Evolutionary conservation across 495 filamentous ascomycete species (phyloP).

Genomic region (Trichoderma asperelloides): DNA sequence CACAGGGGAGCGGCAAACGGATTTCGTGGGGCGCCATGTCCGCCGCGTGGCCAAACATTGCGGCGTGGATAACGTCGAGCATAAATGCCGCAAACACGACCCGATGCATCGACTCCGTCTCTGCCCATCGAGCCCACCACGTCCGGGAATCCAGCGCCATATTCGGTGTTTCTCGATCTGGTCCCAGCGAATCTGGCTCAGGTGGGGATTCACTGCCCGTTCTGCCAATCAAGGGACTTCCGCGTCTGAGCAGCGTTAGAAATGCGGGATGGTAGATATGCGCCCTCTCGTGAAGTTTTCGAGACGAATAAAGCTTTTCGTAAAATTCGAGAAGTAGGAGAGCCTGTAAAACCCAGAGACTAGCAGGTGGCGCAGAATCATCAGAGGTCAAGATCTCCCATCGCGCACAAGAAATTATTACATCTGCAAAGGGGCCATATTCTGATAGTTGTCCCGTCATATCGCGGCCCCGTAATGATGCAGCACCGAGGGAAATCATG

Average conservation of each 20-base stretch:
- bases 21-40: slow-evolving; percentile 97
- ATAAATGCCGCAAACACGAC: slow-evolving; percentile 94
- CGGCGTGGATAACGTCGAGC: slow-evolving; percentile 87
- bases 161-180: slow-evolving; percentile 37
- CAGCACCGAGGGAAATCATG: slow-evolving; percentile 87
- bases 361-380: slow-evolving; percentile 82
- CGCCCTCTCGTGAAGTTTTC: slow-evolving; percentile 81
- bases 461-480: slow-evolving; percentile 70
- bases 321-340: slow-evolving; percentile 83
- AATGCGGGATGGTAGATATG: slow-evolving; percentile 97
- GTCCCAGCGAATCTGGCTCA: slow-evolving; percentile 44
- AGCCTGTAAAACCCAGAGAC: slow-evolving; percentile 91
- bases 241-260: slow-evolving; percentile 82
- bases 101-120: slow-evolving; percentile 82
- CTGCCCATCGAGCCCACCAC: slow-evolving; percentile 93
- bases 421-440: slow-evolving; percentile 69
- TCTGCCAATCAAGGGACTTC: slow-evolving; percentile 81
- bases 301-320: slow-evolving; percentile 92
- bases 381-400: slow-evolving; percentile 81
- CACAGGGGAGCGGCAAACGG: slow-evolving; percentile 84
- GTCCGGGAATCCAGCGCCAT: slow-evolving; percentile 60
- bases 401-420: slow-evolving; percentile 74
- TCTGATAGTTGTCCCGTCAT: slow-evolving; percentile 56
- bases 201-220: slow-evolving; percentile 85
- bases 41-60: slow-evolving; percentile 94